Base-by-base conservation (phyloP, 192 early-diverging fungal genomes). In the Backusella morwellensis region DNA sequence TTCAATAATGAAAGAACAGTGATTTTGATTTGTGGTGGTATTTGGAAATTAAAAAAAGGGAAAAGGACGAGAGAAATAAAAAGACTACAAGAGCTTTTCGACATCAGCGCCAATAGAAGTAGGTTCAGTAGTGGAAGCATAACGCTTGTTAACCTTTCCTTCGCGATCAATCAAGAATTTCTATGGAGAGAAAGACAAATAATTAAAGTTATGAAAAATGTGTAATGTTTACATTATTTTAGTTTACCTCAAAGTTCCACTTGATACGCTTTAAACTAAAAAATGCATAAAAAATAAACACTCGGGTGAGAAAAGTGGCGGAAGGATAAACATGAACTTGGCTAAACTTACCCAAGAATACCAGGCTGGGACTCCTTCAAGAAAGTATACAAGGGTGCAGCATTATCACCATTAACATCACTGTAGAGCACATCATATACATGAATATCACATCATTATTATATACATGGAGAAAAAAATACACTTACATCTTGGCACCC, bases 321-420 rank as follows among this genome's bases (percentile, higher is more conserved):
- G 42, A 78, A 29, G 5, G 23, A 12, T n/a, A 26, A 59, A 36
- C 32, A 36, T 71, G 1, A 38, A 2, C 4, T 52, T 66, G 11
- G n/a, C 29, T 17, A 8, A 34, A 70, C 41, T 85, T 40, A 40
- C 86, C 89, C 70, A 66, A 75, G 66, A 29, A 81, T 50, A 34
- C 80, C 80, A 73, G 80, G 75, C 81, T 87, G 85, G 47, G 81
- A 79, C 2, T 72, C 68, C 86, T 92, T 93, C 70, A 93, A 73
- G 74, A 83, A 91, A 52, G 79, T 78, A 82, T 82, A 94, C 26
- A 95, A 83, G 19, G 86, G 82, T 68, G 86, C 81, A 72, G 87
- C 91, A 12, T 93, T 75, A 7, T 89, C 82, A 29, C 92, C 93
- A 70, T 93, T 94, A 35, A 95, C 96, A 73, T 97, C 91, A 44